These are phyloP conservation scores for Trichoderma sp. DNA, from an alignment of 2,329 filamentous ascomycete species.

Conservation along the genomic window DNA sequence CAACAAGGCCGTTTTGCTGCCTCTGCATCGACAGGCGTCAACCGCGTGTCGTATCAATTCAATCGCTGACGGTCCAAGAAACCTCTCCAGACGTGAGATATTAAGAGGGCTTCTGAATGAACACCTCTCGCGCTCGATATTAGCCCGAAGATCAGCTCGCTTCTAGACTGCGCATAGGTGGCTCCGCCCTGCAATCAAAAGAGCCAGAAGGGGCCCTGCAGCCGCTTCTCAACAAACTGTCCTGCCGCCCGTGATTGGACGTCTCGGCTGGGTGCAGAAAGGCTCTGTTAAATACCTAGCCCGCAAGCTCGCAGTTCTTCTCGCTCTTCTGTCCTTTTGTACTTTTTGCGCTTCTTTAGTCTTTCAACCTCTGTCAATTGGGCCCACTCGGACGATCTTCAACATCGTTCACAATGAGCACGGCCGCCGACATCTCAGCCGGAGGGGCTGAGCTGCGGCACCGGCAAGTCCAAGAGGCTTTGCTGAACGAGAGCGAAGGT, in stretches of 20 bases:
- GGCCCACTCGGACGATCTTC: conserved; percentile 24
- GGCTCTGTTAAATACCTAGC: conserved; percentile 20
- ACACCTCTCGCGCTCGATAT: conserved; percentile 10
- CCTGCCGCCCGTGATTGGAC: conserved; percentile 27
- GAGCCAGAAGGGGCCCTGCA: conserved; percentile 15
- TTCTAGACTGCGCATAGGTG: conserved; percentile 24
- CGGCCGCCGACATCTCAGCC: conserved; percentile 36
- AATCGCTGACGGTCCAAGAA: background rate
- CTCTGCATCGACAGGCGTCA: conserved; percentile 16
- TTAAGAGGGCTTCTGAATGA: background rate
- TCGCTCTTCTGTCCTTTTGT: background rate
- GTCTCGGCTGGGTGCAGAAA: conserved; percentile 4
- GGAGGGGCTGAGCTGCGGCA: conserved; percentile 37
- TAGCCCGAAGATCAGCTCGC: conserved; percentile 20
- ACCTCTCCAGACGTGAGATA: background rate
- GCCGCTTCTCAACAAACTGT: conserved; percentile 30
- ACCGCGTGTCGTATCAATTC: conserved; percentile 16
- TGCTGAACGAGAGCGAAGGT: conserved; percentile 4
- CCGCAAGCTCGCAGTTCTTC: conserved; percentile 15
- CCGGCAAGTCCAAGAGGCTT: conserved; percentile 34
- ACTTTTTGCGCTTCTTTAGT: background rate
- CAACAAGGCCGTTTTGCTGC: conserved; percentile 19
- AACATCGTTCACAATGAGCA: conserved; percentile 38
- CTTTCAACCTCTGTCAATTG: conserved; percentile 14
- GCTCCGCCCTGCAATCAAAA: conserved; percentile 24